A percentile compares a stretch with the other conserved stretches of the same genome.
phyloP scores from a whole-genome alignment of 768 basidiomycete genomes.

The Jaapia argillacea region DNA sequence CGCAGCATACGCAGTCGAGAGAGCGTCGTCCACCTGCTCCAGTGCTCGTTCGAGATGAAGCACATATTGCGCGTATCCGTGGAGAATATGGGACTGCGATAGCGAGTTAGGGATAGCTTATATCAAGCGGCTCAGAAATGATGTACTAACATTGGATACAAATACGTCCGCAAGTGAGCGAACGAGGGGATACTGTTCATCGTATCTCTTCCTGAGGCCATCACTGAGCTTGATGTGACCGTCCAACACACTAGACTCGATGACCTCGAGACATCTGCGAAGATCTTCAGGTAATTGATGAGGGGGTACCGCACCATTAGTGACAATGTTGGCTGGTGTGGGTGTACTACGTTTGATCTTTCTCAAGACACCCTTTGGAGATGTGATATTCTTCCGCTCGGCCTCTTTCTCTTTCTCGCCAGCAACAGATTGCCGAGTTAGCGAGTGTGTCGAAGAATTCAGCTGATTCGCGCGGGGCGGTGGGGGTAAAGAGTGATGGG shows the following conservation, averaged over 20 bases:
- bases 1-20: constrained; percentile 47
- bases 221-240: constrained; percentile 84
- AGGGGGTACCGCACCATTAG: constrained; percentile 50
- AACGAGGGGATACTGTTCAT: constrained; percentile 92
- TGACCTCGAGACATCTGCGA: constrained; percentile 74
- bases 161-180: constrained; percentile 94
- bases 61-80: constrained; percentile 90
- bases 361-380: constrained; percentile 39
- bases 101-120: constrained; percentile 11
- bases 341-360: constrained; percentile 62
- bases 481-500: constrained; percentile 69
- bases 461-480: constrained; percentile 44
- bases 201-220: constrained; percentile 82
- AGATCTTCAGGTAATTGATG: constrained; percentile 84
- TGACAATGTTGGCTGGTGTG: constrained; percentile 28
- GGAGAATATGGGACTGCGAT: constrained; percentile 79
- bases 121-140: constrained; percentile 4
- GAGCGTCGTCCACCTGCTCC: constrained; percentile 74
- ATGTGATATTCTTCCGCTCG: constrained; percentile 30
- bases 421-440: constrained; percentile 58
- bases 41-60: constrained; percentile 89
- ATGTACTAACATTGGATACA: constrained; percentile 68
- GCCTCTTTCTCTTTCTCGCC: constrained; percentile 32
- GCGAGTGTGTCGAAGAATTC: constrained; percentile 60
- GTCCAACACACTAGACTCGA: constrained; percentile 78